Evolutionary conservation across 345 rosid genomes (phyloP), one percentile per base, ranked within the genome.

Genomic region (Eucalyptus regnans): DNA sequence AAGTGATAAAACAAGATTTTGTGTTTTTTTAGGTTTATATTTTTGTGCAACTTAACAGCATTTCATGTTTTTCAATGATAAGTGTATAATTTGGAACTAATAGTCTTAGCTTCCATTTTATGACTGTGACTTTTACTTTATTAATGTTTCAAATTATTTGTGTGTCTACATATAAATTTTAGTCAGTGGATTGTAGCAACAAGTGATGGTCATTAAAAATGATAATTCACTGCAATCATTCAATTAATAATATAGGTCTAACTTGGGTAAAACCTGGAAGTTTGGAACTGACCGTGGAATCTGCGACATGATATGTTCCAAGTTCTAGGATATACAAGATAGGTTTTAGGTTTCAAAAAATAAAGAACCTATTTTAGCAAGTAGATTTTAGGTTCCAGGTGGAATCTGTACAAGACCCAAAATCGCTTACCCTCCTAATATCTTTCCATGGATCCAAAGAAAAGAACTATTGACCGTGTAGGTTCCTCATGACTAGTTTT

Each of bases 301-400:
- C 0, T 10, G 29, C 10, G 1, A 56, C 6, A 4, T 22, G 1
- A 56, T 2, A 23, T 3, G 10, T 52, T 20, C 4, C 5, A 52
- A 20, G 2, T 56, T 56, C 1, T 2, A 23, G 1, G 29, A 23
- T 23, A 56, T 23, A 23, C 3, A 1, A 0, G 29, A 23, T 23
- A 23, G 0, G 6, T 56, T 23, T 56, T 23, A 56, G 6, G 27
- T 56, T 56, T 23, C 5, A 56, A 56, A 56, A 56, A 56, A 23
- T 22, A 56, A 56, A 23, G 6, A 56, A 9, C 27, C 5, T 56
- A 23, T 56, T 22, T 4, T 23, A 4, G 12, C 62, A 23, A 23
- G 62, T 56, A 23, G 5, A 12, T 56, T 56, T 4, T 56, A 56
- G 12, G 29, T 23, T 56, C 6, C 4, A 23, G 5, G 29, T 56